phyloP scores from a whole-genome alignment of 2,329 filamentous ascomycete genomes.

The Zymoseptoria ardabiliae region DNA sequence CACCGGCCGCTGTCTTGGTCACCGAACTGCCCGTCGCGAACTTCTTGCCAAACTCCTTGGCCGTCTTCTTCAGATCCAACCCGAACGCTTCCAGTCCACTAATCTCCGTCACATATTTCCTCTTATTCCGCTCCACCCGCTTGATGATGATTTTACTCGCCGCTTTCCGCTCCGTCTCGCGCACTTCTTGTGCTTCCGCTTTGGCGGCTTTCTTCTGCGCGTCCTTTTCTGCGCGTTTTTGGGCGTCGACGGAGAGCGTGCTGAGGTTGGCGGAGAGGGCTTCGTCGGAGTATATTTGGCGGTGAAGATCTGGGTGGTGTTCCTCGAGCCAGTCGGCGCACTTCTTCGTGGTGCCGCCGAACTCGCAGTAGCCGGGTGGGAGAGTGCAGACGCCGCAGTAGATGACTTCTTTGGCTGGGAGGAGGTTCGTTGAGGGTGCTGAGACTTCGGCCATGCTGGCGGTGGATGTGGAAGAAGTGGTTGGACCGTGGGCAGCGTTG shows the following conservation, averaged over 20 bases:
- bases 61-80: slow-evolving; percentile 84
- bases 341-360: slow-evolving; percentile 91
- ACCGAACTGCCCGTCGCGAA: slow-evolving; percentile 92
- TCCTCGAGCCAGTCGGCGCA: slow-evolving; percentile 92
- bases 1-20: slow-evolving; percentile 70
- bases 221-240: slow-evolving; percentile 92
- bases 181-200: slow-evolving; percentile 77
- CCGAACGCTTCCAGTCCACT: slow-evolving; percentile 84
- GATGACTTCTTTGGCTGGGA: slow-evolving; percentile 46
- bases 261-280: slow-evolving; percentile 77
- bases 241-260: slow-evolving; percentile 79
- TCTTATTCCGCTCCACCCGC: slow-evolving; percentile 95
- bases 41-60: slow-evolving; percentile 83
- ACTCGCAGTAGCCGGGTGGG: slow-evolving; percentile 89
- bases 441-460: slow-evolving; percentile 26
- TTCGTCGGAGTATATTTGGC: slow-evolving; percentile 68
- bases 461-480: neutral
- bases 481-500: neutral
- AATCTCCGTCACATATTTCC: slow-evolving; percentile 93
- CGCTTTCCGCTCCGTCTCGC: slow-evolving; percentile 74
- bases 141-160: slow-evolving; percentile 83
- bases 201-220: slow-evolving; percentile 95
- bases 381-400: slow-evolving; percentile 62
- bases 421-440: slow-evolving; percentile 15
- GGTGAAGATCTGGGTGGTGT: slow-evolving; percentile 65